These are phyloP conservation scores for Amanita muscaria DNA, from an alignment of 768 basidiomycete genomes.

Conservation along the genomic window DNA sequence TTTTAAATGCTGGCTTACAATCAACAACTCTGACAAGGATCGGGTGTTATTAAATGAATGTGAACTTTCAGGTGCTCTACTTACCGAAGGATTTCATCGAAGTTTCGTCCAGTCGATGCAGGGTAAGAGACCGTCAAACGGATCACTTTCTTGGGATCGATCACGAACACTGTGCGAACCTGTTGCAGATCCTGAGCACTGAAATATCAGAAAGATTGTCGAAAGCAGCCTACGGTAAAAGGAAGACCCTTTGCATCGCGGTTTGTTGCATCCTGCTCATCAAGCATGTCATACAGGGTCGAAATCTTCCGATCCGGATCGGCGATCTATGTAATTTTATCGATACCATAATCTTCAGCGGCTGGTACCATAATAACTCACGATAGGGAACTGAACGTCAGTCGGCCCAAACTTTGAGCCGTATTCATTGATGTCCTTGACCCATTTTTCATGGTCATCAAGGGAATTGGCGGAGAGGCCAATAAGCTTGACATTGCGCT, in stretches of 20 bases:
- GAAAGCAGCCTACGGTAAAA: conserved; percentile 58
- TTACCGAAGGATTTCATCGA: conserved; percentile 51
- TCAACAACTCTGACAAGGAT: conserved; percentile 72
- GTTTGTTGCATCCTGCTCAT: conserved; percentile 90
- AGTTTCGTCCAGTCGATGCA: conserved; percentile 93
- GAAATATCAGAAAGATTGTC: conserved; percentile 4
- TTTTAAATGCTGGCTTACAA: too few relatives aligned
- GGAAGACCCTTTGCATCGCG: conserved; percentile 81
- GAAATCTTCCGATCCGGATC: conserved; percentile 84
- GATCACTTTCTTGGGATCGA: conserved; percentile 95
- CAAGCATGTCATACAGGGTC: conserved; percentile 90
- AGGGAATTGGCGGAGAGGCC: conserved; percentile 90
- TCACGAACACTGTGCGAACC: conserved; percentile 95
- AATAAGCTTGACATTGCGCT: conserved; percentile 88
- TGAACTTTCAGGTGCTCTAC: conserved; percentile 7
- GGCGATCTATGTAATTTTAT: conserved; percentile 56
- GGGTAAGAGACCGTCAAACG: conserved; percentile 88
- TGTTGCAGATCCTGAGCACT: conserved; percentile 18
- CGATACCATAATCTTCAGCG: neutral
- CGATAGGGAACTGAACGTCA: conserved; percentile 86
- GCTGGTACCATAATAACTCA: conserved; percentile 26
- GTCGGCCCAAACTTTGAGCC: conserved; percentile 66
- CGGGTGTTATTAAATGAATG: neutral
- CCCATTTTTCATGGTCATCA: conserved; percentile 79
- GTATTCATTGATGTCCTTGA: conserved; percentile 77